Percentiles rank a stretch among this genome's conserved stretches.
Conservation (phyloP, 2,329 filamentous ascomycete genomes). For the Colletotrichum horii region DNA sequence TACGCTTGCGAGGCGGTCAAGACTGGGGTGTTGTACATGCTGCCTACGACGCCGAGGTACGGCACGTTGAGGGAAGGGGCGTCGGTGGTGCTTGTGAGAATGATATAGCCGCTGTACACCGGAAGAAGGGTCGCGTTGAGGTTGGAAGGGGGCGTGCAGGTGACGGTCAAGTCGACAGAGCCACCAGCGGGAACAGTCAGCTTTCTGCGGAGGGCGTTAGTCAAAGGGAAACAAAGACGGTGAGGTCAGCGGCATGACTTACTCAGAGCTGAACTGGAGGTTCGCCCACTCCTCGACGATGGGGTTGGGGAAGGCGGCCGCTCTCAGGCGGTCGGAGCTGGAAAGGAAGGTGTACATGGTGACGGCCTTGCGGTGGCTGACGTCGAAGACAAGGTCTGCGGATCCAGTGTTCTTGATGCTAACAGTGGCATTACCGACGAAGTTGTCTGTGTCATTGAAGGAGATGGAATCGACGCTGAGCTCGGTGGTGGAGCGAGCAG, state of each 20-base stretch:
- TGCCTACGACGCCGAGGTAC: conserved; percentile 44
- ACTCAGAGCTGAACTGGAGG: conserved; percentile 41
- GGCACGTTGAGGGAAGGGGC: conserved; percentile 39
- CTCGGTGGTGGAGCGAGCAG: conserved; percentile 57
- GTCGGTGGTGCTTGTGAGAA: conserved; percentile 43
- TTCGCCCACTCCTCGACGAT: conserved; percentile 44
- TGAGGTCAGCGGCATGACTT: background rate
- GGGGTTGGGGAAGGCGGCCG: conserved; percentile 48
- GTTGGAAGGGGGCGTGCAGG: conserved; percentile 43
- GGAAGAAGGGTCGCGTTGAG: conserved; percentile 40
- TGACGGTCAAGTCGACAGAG: conserved; percentile 49
- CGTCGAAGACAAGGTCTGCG: conserved; percentile 52
- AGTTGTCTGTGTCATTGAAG: conserved; percentile 69
- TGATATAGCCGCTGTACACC: conserved; percentile 46
- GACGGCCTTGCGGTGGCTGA: conserved; percentile 54
- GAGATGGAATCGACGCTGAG: conserved; percentile 62
- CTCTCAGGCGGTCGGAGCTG: conserved; percentile 35
- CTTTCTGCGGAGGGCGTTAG: conserved; percentile 17
- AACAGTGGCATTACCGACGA: conserved; percentile 53
- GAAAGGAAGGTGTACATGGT: conserved; percentile 58
- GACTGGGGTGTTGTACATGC: conserved; percentile 35
- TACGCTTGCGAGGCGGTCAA: conserved; percentile 34
- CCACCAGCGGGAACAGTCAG: conserved; percentile 48
- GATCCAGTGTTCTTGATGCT: conserved; percentile 59
- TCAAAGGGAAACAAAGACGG: rapidly evolving